Evolutionary conservation across 495 filamentous ascomycete genomes (phyloP), one percentile per base, ranked within the genome.

Genomic region (Elasticomyces elasticus): DNA sequence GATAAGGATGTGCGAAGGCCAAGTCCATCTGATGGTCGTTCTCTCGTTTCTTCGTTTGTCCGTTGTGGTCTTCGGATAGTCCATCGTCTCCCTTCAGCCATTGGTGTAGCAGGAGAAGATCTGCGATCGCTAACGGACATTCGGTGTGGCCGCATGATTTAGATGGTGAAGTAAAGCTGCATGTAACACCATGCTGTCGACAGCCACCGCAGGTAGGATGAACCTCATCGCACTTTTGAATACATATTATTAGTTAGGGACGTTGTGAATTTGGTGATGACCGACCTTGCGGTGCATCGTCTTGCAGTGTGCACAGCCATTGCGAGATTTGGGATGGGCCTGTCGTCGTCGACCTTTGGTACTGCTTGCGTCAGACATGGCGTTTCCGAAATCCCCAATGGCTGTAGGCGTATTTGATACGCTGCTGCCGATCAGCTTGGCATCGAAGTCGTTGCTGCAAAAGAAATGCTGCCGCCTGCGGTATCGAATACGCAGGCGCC

Each of bases 241-340:
- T 27, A 31, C 22, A 19, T n/a, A 45, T 7, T 33, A 25, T 9
- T 10, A 22, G 22, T 15, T 22, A 13, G 22, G 30, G 20, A 25
- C 15, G 22, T 20, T 6, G 20, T 30, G 6, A 10, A 20, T 49
- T 49, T 7, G 15, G 11, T 23, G 37, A 27, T 24, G 15, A 50
- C 56, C 44, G 47, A 66, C 64, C 56, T 66, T 66, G 15, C 62
- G 47, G 10, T 60, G 52, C 27, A 62, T 33, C 22, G 49, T 42
- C 37, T 66, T 66, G 51, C 64, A 66, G 20, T 55, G 45, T 13
- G 19, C 47, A 40, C 64, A 66, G 5, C 64, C 64, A 17, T 55
- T 38, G 26, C 64, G 37, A 1, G 62, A 56, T 37, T 66, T 66
- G 23, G 69, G 65, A 55, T 68, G 70, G 64, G 69, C 25, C 46